A percentile compares a stretch with the other conserved stretches of the same genome.
These are phyloP conservation scores for Monilinia fructicola DNA, from an alignment of 2,329 filamentous ascomycete species.

Conservation along the genomic window DNA sequence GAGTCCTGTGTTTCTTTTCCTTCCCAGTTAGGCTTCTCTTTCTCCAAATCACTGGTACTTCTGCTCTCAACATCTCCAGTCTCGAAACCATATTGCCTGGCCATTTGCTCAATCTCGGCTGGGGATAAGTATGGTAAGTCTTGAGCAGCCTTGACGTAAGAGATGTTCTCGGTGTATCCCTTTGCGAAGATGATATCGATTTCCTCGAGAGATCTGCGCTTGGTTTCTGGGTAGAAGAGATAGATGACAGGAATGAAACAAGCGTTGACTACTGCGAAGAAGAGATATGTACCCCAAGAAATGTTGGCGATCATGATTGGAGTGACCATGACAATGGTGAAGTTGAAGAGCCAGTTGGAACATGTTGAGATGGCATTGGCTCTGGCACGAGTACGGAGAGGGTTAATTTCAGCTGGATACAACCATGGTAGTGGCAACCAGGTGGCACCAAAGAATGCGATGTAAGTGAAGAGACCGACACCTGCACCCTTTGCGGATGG, in stretches of 20 bases:
- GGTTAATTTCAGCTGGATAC: constrained; percentile 61
- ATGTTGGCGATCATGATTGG: constrained; percentile 43
- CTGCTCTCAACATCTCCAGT: constrained; percentile 37
- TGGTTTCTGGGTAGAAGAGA: constrained; percentile 51
- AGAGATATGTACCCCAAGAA: constrained; percentile 42
- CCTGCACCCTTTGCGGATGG: constrained; percentile 43
- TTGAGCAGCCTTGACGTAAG: constrained; percentile 57
- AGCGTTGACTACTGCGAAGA: constrained; percentile 44
- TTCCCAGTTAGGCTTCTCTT: constrained; percentile 12
- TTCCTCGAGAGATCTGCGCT: constrained; percentile 60
- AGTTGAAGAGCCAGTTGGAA: constrained; percentile 55
- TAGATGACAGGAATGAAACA: constrained; percentile 44
- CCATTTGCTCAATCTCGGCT: constrained; percentile 50
- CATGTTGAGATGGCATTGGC: constrained; percentile 64
- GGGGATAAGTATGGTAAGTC: constrained; percentile 55
- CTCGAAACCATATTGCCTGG: constrained; percentile 36
- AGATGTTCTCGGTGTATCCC: constrained; percentile 57
- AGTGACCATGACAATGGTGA: constrained; percentile 48
- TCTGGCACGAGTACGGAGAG: constrained; percentile 58
- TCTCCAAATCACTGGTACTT: constrained; percentile 28
- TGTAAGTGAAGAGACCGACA: constrained; percentile 62
- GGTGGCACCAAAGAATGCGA: constrained; percentile 59
- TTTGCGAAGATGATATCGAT: constrained; percentile 68
- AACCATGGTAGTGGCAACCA: constrained; percentile 64
- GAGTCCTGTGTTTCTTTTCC: constrained; percentile 8